Base-by-base conservation (phyloP, 371 early-diverging fungal genomes). In the Haplosporangium sp. region DNA sequence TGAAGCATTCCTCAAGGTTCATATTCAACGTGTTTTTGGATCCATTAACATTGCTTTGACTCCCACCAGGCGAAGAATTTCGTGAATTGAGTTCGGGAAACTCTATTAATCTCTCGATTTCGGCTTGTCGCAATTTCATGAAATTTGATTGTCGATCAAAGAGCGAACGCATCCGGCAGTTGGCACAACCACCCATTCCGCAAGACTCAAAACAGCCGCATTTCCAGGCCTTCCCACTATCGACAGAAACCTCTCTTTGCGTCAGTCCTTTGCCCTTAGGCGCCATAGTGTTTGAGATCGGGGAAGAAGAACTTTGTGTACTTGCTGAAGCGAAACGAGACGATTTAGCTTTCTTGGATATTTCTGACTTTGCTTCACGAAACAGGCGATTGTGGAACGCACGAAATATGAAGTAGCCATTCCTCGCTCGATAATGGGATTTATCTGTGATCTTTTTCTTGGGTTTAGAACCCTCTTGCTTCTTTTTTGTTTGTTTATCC, bases 381-480 rank as follows among this genome's bases (percentile, higher is more conserved):
- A 45, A 19, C 27, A 77, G 37, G 8, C 68, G 71, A 27, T 72
- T 69, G 40, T 69, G 69, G 58, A 72, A 69, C 17, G 72, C 77
- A 13, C 77, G 77, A 20, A 72, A 77, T 63, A 77, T 72, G 50
- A 77, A 69, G 37, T 72, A 77, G 11, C 69, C 72, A 38, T 77
- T 77, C 35, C 77, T 61, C 6, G 72, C 56, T 9, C 77, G 72
- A 17, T 69, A 72, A 57, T 77, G 77, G 4, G 72, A 63, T 19
- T 57, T 55, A 34, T 72, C 72, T 0, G 77, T 69, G 13, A 69
- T 39, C 47, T 52, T 65, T 39, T 65, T 77, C 34, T 20, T 17
- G 27, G 27, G 27, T 27, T 27, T 27, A 27, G 27, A 27, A 27
- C 27, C 27, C 27, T 27, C 27, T 27, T 27, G 27, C 15, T 55